These are phyloP conservation scores for Ustilago sp. DNA, from an alignment of 1,284 basidiomycete genomes.

Conservation along the genomic window DNA sequence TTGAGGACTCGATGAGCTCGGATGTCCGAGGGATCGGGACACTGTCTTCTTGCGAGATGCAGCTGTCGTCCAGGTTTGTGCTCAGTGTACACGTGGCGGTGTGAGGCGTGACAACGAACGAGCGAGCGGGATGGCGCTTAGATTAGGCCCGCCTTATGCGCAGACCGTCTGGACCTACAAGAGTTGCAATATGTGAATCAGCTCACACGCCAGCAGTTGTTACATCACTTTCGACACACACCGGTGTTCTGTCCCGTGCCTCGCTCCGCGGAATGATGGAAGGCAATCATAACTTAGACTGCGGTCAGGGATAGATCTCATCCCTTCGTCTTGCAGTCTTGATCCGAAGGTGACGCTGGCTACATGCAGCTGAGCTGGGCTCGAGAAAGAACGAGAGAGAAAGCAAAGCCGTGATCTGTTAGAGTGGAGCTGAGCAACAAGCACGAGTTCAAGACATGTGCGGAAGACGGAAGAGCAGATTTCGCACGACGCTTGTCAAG, in stretches of 20 bases:
- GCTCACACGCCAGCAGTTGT: background rate
- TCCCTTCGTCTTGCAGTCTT: no score
- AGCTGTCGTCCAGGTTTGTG: no score
- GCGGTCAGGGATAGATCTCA: background rate
- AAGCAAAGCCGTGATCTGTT: background rate
- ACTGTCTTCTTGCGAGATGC: background rate
- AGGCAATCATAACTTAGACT: background rate
- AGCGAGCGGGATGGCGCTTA: background rate
- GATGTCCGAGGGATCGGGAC: background rate
- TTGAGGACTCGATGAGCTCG: background rate
- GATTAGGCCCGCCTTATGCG: background rate
- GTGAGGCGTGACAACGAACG: background rate
- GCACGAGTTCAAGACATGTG: background rate
- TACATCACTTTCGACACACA: background rate
- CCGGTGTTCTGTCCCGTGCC: background rate
- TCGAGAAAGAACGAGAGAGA: background rate
- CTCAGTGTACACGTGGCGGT: background rate
- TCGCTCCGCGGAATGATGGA: background rate
- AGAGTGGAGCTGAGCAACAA: background rate
- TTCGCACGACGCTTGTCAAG: constrained; percentile 19
- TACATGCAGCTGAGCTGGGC: background rate
- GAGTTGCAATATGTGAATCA: background rate
- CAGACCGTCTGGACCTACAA: background rate
- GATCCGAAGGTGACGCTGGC: background rate
- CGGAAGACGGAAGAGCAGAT: constrained; percentile 6